Evolutionary conservation across 768 basidiomycete genomes (phyloP).

Genomic region (Suillus bovinus): DNA sequence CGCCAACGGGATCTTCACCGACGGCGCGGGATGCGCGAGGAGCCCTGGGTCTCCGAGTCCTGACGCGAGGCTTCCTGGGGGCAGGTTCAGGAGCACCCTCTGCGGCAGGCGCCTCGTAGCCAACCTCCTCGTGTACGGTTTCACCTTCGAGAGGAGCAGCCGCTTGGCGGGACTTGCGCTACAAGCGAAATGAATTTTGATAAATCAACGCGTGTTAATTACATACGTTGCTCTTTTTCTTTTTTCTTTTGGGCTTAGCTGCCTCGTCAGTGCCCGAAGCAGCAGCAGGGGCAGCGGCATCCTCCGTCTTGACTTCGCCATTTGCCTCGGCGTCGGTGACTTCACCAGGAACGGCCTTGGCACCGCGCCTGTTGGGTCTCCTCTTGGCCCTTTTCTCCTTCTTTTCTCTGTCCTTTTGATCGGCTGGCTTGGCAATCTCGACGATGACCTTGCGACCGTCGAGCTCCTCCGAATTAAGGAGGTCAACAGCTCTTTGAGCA

Average conservation of each 20-base stretch:
- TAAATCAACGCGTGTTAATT: conserved; percentile 7
- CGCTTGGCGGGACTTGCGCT: conserved; percentile 58
- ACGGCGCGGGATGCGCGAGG: conserved; percentile 65
- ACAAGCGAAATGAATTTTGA: conserved; percentile 17
- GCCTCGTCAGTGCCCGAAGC: conserved; percentile 53
- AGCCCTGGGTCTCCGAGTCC: conserved; percentile 48
- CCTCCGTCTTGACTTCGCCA: conserved; percentile 66
- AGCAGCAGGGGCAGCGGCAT: conserved; percentile 40
- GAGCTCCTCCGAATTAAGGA: conserved; percentile 86
- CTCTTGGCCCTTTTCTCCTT: conserved; percentile 79
- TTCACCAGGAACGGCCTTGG: conserved; percentile 86
- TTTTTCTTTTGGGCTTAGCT: conserved; percentile 75
- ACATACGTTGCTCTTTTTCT: conserved; percentile 67
- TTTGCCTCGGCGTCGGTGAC: conserved; percentile 89
- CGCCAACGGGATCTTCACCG: conserved; percentile 84
- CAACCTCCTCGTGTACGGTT: conserved; percentile 24
- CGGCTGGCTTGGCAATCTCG: conserved; percentile 90
- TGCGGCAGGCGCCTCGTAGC: conserved; percentile 33
- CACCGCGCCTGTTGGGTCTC: conserved; percentile 82
- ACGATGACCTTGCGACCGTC: conserved; percentile 87
- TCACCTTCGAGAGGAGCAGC: conserved; percentile 39
- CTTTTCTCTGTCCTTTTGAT: conserved; percentile 79
- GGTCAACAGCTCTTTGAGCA: conserved; percentile 82
- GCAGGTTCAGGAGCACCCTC: conserved; percentile 37
- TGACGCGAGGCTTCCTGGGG: conserved; percentile 52